Evolutionary conservation across 305 asterid genomes (phyloP).

Genomic region (Petunia hybrid): DNA sequence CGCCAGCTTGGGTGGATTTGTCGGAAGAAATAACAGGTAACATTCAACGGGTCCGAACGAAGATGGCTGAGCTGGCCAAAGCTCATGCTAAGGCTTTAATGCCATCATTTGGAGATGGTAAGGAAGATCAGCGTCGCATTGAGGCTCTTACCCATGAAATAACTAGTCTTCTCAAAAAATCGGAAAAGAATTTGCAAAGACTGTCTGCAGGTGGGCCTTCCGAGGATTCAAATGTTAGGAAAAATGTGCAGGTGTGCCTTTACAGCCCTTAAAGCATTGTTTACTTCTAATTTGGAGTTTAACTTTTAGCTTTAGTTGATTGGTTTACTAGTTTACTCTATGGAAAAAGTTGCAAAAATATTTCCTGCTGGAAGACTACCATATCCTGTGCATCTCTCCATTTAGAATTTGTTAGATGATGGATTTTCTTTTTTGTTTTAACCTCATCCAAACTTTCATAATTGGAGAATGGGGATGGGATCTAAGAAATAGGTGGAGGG

Average conservation of each 20-base stretch:
- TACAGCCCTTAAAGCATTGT: constrained; percentile 30
- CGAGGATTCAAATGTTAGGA: constrained; percentile 95
- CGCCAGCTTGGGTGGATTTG: constrained; percentile 97
- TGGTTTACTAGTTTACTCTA: background rate
- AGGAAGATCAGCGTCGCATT: constrained; percentile 92
- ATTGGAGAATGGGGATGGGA: background rate
- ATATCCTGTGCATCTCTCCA: background rate
- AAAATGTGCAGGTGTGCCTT: constrained; percentile 93
- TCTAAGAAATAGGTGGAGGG: background rate
- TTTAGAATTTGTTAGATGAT: background rate
- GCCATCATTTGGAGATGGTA: constrained; percentile 99
- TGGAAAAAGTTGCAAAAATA: background rate
- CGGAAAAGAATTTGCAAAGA: constrained; percentile 79
- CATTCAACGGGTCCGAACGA: constrained; percentile 76
- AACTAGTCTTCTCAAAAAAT: constrained; percentile 80
- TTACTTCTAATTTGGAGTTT: background rate
- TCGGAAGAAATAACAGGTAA: constrained; percentile 87
- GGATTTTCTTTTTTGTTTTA: background rate
- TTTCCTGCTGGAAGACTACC: background rate
- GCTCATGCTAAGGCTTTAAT: constrained; percentile 99
- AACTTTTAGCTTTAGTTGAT: background rate
- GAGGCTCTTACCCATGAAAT: constrained; percentile 94
- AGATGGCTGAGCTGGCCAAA: constrained; percentile 90
- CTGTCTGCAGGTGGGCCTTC: constrained; percentile 88
- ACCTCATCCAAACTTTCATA: background rate